Evolutionary conservation across 208 protist genomes (phyloP), one percentile per base, ranked within the genome.

Genomic region (Acanthamoeba triangularis): DNA sequence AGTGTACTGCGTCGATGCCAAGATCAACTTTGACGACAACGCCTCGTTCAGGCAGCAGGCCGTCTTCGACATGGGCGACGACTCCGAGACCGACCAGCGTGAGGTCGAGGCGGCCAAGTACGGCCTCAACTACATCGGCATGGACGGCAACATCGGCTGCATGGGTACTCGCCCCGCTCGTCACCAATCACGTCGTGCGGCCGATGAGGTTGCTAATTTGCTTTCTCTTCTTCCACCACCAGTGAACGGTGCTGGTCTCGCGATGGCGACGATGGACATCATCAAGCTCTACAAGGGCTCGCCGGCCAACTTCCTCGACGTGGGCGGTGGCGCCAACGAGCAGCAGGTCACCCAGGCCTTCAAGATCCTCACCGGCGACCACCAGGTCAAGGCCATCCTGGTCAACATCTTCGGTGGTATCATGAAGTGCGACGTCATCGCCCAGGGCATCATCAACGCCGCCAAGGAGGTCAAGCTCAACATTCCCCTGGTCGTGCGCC

Each of bases 251-350:
- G 99, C 99, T 41, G 99, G 99, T 95, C 98, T 99, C 16, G 99
- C 99, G 74, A 99, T 99, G 99, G 99, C 99, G 33, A 99, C 99
- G 49, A 99, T 99, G 99, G 99, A 99, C 96, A 99, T 99, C 96
- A 99, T 99, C 96, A 99, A 99, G 93, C 97, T 99, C 25, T 97
- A 99, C 96, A 99, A 99, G 90, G 99, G 99, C 80, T 98, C 97
- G 67, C 99, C 99, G 56, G 99, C 99, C 52, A 99, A 99, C 99
- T 99, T 99, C 98, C 98, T 99, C 44, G 99, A 99, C 94, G 98
- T 99, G 65, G 99, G 99, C 96, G 99, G 99, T 94, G 74, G 74
- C 30, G 72, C 98, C 47, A 97, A 96, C 20, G 98, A 98, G 96
- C 97, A 98, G 33, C 98, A 99, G 97, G 99, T 99, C 90, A 98